phyloP scores from a whole-genome alignment of 441 rosid species.

The Populus tomentosa region DNA sequence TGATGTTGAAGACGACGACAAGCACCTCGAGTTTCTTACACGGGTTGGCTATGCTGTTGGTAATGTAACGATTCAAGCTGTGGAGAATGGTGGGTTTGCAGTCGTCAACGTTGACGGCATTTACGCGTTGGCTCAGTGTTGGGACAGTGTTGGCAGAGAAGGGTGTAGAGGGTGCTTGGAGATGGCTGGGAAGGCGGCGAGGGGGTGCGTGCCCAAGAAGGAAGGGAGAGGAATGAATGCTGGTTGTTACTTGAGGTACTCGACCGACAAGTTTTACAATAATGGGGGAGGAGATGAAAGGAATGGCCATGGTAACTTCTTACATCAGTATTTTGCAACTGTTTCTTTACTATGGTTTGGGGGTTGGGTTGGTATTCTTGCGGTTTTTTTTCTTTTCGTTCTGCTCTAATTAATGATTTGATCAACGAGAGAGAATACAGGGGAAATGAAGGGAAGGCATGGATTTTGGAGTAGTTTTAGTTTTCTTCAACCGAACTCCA shows the following conservation, averaged over 20 bases:
- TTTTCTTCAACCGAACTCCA: background rate
- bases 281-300: conserved; percentile 12
- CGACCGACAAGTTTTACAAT: conserved; percentile 47
- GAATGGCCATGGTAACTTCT: conserved; percentile 28
- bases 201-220: conserved; percentile 38
- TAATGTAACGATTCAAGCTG: conserved; percentile 40
- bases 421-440: background rate
- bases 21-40: conserved; percentile 2
- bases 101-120: conserved; percentile 32
- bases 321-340: background rate
- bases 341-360: background rate
- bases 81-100: conserved; percentile 45
- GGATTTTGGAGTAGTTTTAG: background rate
- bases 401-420: background rate
- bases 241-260: conserved; percentile 73
- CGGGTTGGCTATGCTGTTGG: conserved; percentile 41
- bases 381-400: background rate
- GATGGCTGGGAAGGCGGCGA: conserved; percentile 44
- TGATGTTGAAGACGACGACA: background rate
- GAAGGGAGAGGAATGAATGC: conserved; percentile 73
- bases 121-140: conserved; percentile 77
- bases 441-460: background rate
- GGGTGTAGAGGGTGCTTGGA: conserved; percentile 54
- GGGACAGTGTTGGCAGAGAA: conserved; percentile 49
- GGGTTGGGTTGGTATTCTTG: background rate